Conservation (phyloP, 257 asterid species). For the Fraxinus excelsior region DNA sequence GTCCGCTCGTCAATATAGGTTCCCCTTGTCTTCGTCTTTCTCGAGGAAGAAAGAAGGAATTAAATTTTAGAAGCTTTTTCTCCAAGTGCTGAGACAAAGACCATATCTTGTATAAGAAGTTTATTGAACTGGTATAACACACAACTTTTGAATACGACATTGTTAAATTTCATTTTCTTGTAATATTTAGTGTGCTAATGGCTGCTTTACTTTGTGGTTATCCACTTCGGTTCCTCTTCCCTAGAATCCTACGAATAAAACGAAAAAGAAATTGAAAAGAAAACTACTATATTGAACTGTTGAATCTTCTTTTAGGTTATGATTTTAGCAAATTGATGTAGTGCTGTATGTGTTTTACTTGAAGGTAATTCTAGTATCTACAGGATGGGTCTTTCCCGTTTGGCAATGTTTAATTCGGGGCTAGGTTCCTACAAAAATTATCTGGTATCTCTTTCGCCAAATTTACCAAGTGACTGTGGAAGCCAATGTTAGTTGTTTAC, state of each 20-base stretch:
- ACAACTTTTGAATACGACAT: neutral
- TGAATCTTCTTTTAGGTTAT: neutral
- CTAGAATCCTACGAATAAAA: neutral
- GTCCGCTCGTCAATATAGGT: neutral
- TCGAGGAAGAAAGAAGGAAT: constrained; percentile 1
- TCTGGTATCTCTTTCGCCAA: neutral
- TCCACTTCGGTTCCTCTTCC: neutral
- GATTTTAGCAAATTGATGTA: neutral
- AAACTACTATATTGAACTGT: neutral
- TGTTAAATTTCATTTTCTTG: neutral
- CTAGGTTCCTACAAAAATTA: neutral
- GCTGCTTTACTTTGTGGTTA: neutral
- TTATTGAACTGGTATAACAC: neutral
- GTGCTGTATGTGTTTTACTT: neutral
- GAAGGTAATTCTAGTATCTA: neutral
- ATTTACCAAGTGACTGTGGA: neutral
- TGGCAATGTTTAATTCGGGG: neutral
- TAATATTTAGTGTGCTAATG: neutral
- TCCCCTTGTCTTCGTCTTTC: neutral
- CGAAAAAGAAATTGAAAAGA: neutral
- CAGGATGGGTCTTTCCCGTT: neutral
- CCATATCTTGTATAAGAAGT: neutral
- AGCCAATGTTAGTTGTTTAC: neutral
- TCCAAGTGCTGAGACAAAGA: neutral
- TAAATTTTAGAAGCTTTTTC: neutral